Base-by-base conservation (phyloP, 306 rosid species). In the Biancaea sappan region DNA sequence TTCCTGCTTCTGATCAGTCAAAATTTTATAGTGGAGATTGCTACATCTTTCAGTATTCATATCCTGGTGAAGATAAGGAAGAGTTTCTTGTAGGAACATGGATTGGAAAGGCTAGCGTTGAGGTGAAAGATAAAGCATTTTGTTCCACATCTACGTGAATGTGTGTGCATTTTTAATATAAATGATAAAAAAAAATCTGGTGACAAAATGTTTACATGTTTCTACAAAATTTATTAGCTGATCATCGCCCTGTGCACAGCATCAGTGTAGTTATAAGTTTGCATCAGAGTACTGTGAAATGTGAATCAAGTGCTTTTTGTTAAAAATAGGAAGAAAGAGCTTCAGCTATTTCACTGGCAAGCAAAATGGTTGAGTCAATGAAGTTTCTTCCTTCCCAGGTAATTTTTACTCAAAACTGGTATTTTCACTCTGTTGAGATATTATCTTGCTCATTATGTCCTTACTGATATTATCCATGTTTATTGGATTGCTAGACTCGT, bases 301-400 rank as follows among this genome's bases (percentile, higher is more conserved):
- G 63, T 56, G 58, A 8, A 35, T 62, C 46, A 25, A 56, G 52
- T 68, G 66, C 35, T 70, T 75, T 47, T 48, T 61, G 51, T 77
- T 71, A 43, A 34, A 79, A 79, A 80, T 71, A 92, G 98, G 98
- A 88, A 43, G 98, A 90, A 78, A 87, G 91, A 81, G 84, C 86
- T 64, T 80, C 96, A 46, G 92, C 98, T 64, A 76, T 85, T 73
- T 84, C 91, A 31, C 77, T 88, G 56, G 94, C 90, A 38, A 82
- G 88, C 84, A 85, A 88, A 90, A 88, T 92, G 92, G 86, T 90
- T 16, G 98, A 88, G 81, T 84, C 92, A 59, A 57, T 88, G 83
- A 92, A 92, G 90, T 90, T 85, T 81, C 84, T 82, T 41, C 83
- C 96, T 34, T 84, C 88, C 72, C 98, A 92, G 96, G 98, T 92